Conservation (phyloP, 192 early-diverging fungal genomes). For the Coemansia furcata region DNA sequence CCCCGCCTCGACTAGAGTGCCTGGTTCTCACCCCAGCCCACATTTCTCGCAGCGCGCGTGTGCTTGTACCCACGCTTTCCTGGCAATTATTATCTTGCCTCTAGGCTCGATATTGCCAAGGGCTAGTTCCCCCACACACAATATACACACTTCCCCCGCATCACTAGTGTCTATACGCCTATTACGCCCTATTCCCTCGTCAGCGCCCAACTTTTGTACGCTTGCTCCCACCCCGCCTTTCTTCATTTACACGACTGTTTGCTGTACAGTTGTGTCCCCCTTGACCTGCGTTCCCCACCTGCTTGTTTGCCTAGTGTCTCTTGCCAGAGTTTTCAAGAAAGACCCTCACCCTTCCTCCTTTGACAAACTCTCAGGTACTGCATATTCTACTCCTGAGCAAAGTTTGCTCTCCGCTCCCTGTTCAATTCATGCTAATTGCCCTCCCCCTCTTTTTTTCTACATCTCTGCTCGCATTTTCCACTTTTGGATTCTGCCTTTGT, state of each 20-base stretch:
- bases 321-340: background rate
- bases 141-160: conserved; percentile 13
- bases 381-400: background rate
- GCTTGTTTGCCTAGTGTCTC: background rate
- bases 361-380: background rate
- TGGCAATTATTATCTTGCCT: background rate
- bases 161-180: background rate
- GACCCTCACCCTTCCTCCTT: background rate
- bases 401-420: background rate
- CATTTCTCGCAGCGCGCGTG: background rate
- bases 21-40: conserved; percentile 4
- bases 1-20: background rate
- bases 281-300: background rate
- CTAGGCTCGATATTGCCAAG: conserved; percentile 5
- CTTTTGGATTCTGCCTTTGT: conserved; percentile 2
- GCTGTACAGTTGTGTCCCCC: background rate
- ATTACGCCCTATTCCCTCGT: background rate
- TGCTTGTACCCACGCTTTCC: conserved; percentile 6
- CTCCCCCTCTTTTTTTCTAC: background rate
- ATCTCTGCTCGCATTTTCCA: background rate
- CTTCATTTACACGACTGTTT: conserved; percentile 3
- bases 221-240: conserved; percentile 20
- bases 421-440: conserved; percentile 3
- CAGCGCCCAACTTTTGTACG: background rate
- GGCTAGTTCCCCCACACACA: conserved; percentile 4